A percentile compares a stretch with the other conserved stretches of the same genome.
phyloP scores from a whole-genome alignment of 352 stramenopile genomes.

The Phytophthora tentaculata region DNA sequence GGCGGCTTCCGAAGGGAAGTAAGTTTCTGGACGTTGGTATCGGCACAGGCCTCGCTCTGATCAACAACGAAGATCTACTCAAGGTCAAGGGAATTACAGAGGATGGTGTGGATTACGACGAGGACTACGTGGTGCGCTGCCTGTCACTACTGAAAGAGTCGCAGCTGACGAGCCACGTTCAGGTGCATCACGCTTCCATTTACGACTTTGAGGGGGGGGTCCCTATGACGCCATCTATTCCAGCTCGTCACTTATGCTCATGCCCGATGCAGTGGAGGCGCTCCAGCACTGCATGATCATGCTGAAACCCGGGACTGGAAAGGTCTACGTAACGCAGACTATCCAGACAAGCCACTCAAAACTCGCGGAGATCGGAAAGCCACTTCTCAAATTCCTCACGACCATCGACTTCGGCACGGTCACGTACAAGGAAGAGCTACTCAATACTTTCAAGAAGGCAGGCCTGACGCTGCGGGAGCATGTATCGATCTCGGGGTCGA shows the following conservation, averaged over 20 bases:
- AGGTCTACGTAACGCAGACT: conserved; percentile 92
- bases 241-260: conserved; percentile 92
- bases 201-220: conserved; percentile 73
- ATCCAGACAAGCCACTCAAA: conserved; percentile 85
- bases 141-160: conserved; percentile 49
- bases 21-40: conserved; percentile 91
- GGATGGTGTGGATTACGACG: conserved; percentile 91
- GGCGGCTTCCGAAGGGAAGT: conserved; percentile 54
- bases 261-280: conserved; percentile 88
- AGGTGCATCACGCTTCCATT: conserved; percentile 78
- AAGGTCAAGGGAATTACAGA: conserved; percentile 73
- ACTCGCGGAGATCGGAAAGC: conserved; percentile 83
- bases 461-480: conserved; percentile 61
- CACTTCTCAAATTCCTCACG: conserved; percentile 92
- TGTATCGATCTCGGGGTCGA: conserved; percentile 63
- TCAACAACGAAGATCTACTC: conserved; percentile 71
- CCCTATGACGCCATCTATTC: conserved; percentile 93
- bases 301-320: conserved; percentile 64
- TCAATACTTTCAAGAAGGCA: conserved; percentile 69
- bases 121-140: conserved; percentile 84
- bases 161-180: conserved; percentile 53
- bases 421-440: conserved; percentile 83
- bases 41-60: conserved; percentile 79
- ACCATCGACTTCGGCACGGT: conserved; percentile 94
- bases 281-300: conserved; percentile 71